Evolutionary conservation across 495 filamentous ascomycete species (phyloP).

Genomic region (Xylaria grammica): DNA sequence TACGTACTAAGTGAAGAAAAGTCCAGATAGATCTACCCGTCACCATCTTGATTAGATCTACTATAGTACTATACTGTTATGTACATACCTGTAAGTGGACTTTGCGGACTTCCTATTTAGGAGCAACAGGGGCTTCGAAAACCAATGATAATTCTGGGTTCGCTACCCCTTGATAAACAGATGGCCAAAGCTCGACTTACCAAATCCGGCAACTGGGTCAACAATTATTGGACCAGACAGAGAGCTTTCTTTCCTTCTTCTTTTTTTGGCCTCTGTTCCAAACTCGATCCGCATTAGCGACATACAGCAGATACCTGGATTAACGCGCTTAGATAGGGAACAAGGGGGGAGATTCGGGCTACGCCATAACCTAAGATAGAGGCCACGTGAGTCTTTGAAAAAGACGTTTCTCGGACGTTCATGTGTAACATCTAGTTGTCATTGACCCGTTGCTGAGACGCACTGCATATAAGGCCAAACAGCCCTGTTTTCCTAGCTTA

Average conservation of each 20-base stretch:
- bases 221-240: slow-evolving; percentile 7
- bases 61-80: too few species aligned
- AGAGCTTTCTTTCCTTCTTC: neutral
- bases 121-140: neutral
- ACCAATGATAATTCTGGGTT: slow-evolving; percentile 2
- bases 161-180: neutral
- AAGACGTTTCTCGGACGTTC: too few species aligned
- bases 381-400: neutral
- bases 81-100: too few species aligned
- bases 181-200: slow-evolving; percentile 18
- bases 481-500: slow-evolving; percentile 1
- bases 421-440: neutral
- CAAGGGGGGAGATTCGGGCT: neutral
- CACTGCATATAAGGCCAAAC: neutral
- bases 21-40: neutral
- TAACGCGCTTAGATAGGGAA: neutral
- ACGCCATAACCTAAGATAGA: neutral
- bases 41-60: neutral
- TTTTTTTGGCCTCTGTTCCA: too few species aligned
- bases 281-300: too few species aligned
- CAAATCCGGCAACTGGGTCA: neutral
- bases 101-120: slow-evolving; percentile 15
- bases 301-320: too few species aligned
- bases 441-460: too few species aligned
- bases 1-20: neutral